Base-by-base conservation (phyloP, 1,284 basidiomycete species). In the Puccinia sorghi region DNA sequence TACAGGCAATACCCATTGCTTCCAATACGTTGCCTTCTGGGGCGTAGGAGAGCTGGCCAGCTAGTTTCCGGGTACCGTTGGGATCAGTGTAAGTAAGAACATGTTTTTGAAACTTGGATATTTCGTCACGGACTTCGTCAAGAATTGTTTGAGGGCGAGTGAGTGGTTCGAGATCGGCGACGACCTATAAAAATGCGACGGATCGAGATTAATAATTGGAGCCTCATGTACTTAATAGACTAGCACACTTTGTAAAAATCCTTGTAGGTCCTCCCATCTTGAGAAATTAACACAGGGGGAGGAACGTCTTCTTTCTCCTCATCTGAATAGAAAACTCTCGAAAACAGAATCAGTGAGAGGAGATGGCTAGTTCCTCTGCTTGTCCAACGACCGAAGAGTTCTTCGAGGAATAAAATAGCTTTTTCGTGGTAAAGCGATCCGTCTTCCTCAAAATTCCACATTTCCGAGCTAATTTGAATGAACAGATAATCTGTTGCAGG, bases 401-500 rank as follows among this genome's bases (percentile, higher is more conserved):
- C 88, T 0, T 94, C 94, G 2, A 96, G 88, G 86, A 95, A 95
- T 0, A 91, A 92, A 84, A 85, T 90, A 41, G 97, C 92, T 86
- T 99, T 98, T 85, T 98, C 96, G 83, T 93, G 93, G 85, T 93
- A 97, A 3, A 94, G 89, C 84, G 96, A 93, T 25, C 97, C 97
- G 82, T 98, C 96, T 72, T 93, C 94, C 76, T 95, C 90, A 84
- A 99, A 99, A 82, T 97, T 92, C 93, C 94, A 99, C 80, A 97
- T 90, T 84, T 99, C 97, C 72, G 90, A 89, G 83, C 93, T 95
- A 17, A 99, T 91, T 87, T 98, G 95, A 73, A 99, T 93, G 85
- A 97, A 97, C 73, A 99, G 81, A 82, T 86, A 87, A 25, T 92
- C 77, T 79, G 22, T 43, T 12, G n/a, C 25, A 54, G 11, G 43